phyloP scores from a whole-genome alignment of 768 basidiomycete genomes.

The Peribolospora baueri region DNA sequence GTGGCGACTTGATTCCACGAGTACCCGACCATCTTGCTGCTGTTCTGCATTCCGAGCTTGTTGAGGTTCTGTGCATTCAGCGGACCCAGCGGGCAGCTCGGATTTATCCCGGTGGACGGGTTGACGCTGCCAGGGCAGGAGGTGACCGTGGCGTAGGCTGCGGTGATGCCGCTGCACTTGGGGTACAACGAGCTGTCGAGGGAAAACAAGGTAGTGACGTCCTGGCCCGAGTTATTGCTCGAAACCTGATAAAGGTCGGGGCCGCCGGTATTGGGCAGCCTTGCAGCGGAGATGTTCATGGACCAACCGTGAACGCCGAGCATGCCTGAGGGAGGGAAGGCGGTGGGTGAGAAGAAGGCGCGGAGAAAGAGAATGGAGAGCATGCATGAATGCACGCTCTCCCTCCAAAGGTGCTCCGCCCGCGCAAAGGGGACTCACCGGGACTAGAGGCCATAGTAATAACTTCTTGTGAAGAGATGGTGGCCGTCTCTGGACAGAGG shows the following conservation, averaged over 20 bases:
- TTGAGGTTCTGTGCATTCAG: conserved; percentile 34
- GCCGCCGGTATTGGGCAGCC: conserved; percentile 22
- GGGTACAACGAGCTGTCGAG: conserved; percentile 42
- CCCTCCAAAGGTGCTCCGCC: too few relatives aligned
- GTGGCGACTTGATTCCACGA: conserved; percentile 64
- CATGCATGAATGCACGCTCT: too few relatives aligned
- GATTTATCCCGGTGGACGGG: conserved; percentile 20
- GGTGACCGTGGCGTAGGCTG: conserved; percentile 40
- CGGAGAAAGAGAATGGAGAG: not conserved
- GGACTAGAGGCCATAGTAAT: conserved; percentile 29
- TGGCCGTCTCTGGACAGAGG: conserved; percentile 45
- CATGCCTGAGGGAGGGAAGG: conserved; percentile 24
- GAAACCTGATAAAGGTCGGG: conserved; percentile 39
- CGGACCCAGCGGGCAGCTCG: conserved; percentile 40
- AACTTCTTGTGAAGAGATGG: conserved; percentile 25
- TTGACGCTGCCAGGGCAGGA: conserved; percentile 30
- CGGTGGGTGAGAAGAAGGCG: not conserved
- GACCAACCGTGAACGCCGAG: conserved; percentile 53
- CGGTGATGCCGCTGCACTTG: conserved; percentile 36
- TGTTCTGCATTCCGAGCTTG: conserved; percentile 40
- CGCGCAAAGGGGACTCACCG: conserved; percentile 7
- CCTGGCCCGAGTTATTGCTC: conserved; percentile 40
- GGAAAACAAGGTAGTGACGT: conserved; percentile 67
- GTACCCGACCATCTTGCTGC: conserved; percentile 52
- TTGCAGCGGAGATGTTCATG: conserved; percentile 43